phyloP scores from a whole-genome alignment of 1,284 basidiomycete genomes.

The Sphaerobolus stellatus region DNA sequence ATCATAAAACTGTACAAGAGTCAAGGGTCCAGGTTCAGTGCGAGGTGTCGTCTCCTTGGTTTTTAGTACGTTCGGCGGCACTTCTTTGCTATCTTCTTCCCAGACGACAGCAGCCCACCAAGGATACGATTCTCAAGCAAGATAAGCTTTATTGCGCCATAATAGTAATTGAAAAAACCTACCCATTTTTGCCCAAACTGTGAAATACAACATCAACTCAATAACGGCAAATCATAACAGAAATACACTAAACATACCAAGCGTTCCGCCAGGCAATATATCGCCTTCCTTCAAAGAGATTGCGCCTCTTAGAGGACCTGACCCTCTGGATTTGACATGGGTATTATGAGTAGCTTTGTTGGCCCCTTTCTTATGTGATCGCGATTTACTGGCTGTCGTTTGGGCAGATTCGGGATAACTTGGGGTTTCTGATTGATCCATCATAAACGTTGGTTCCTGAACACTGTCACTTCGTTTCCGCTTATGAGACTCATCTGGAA shows the following conservation, averaged over 20 bases:
- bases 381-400: too few relatives aligned
- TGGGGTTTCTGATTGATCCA: too few relatives aligned
- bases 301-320: slow-evolving; percentile 17
- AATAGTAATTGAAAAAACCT: slow-evolving; percentile 20
- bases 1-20: slow-evolving; percentile 72
- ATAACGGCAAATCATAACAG: background rate
- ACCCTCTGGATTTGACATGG: slow-evolving; percentile 1
- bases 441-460: too few relatives aligned
- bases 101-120: slow-evolving; percentile 68
- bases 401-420: too few relatives aligned
- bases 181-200: slow-evolving; percentile 70
- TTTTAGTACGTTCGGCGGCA: slow-evolving; percentile 51
- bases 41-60: slow-evolving; percentile 31
- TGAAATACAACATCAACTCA: background rate
- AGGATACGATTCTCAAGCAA: slow-evolving; percentile 52
- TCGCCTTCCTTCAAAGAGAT: slow-evolving; percentile 29
- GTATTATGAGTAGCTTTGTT: too few relatives aligned
- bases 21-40: slow-evolving; percentile 38
- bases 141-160: background rate
- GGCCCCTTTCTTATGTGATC: too few relatives aligned
- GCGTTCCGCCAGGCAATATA: slow-evolving; percentile 36
- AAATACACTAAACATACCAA: slow-evolving; percentile 30
- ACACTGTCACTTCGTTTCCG: too few relatives aligned
- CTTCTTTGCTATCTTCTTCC: slow-evolving; percentile 47
- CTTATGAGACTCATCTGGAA: too few relatives aligned